Conservation (phyloP, 2,329 filamentous ascomycete species). For the Didymella pomorum region DNA sequence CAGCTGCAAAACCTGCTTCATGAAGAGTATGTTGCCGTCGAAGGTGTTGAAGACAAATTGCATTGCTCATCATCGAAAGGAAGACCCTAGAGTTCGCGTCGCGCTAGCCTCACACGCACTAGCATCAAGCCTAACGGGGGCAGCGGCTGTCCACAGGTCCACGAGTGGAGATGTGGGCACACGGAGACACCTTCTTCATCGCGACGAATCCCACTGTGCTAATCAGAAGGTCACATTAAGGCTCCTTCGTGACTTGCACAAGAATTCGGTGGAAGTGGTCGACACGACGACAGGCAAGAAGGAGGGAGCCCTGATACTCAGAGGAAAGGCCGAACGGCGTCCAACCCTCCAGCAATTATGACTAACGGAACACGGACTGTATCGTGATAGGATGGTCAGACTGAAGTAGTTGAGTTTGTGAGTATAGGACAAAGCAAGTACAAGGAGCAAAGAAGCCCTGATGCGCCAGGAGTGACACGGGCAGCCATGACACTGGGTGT, state of each 20-base stretch:
- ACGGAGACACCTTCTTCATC: not conserved
- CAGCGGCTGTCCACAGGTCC: not conserved
- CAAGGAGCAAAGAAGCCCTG: no score
- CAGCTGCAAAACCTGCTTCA: not conserved
- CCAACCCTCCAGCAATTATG: no score
- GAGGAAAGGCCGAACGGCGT: no score
- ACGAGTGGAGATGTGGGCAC: not conserved
- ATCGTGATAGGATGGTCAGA: no score
- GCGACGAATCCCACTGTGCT: not conserved
- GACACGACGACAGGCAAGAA: no score
- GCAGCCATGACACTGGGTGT: no score
- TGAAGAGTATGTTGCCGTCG: not conserved
- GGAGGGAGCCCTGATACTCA: no score
- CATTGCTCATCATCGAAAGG: conserved; percentile 1
- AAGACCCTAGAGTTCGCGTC: not conserved
- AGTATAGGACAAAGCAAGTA: no score
- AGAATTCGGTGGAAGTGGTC: no score
- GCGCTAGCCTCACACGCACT: not conserved
- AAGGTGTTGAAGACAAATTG: not conserved
- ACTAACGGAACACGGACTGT: no score
- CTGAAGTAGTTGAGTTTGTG: no score
- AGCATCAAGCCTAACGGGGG: not conserved
- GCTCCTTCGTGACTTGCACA: not conserved
- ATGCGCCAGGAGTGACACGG: no score
- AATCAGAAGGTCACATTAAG: not conserved